Conservation (phyloP, 163 green algal genomes). For the Chlorella variabilis region DNA sequence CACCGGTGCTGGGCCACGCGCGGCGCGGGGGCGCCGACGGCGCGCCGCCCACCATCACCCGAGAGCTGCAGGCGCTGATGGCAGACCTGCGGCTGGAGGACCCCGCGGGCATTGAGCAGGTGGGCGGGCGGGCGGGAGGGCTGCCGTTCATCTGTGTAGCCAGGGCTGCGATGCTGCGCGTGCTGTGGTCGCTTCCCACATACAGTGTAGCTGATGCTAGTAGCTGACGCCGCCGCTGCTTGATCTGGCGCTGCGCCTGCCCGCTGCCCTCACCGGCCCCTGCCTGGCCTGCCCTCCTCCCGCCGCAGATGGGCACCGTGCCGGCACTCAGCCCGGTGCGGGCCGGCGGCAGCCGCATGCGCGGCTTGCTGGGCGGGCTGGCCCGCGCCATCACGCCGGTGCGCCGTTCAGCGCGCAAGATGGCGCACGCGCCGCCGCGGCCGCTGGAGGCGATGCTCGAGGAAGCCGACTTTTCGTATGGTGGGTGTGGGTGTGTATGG, state of each 20-base stretch:
- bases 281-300: background rate
- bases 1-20: slow-evolving; percentile 38
- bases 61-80: slow-evolving; percentile 48
- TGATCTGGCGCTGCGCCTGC: too few relatives aligned
- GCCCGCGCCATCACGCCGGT: slow-evolving; percentile 43
- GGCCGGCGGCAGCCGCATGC: background rate
- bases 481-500: background rate
- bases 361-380: slow-evolving; percentile 10
- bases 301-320: slow-evolving; percentile 36
- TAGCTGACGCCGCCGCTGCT: too few relatives aligned
- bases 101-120: slow-evolving; percentile 1
- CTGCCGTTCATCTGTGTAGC: too few relatives aligned
- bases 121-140: background rate
- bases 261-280: too few relatives aligned
- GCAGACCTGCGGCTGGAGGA: slow-evolving; percentile 24
- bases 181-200: too few relatives aligned
- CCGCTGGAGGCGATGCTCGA: slow-evolving; percentile 33
- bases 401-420: slow-evolving; percentile 38
- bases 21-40: background rate
- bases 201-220: too few relatives aligned
- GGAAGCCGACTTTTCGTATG: slow-evolving; percentile 42
- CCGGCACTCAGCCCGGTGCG: slow-evolving; percentile 42
- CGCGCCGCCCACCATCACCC: slow-evolving; percentile 11
- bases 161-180: background rate
- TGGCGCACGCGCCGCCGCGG: background rate